These are phyloP conservation scores for Mortierella sp. DNA, from an alignment of 371 early-diverging fungal genomes.

Conservation along the genomic window DNA sequence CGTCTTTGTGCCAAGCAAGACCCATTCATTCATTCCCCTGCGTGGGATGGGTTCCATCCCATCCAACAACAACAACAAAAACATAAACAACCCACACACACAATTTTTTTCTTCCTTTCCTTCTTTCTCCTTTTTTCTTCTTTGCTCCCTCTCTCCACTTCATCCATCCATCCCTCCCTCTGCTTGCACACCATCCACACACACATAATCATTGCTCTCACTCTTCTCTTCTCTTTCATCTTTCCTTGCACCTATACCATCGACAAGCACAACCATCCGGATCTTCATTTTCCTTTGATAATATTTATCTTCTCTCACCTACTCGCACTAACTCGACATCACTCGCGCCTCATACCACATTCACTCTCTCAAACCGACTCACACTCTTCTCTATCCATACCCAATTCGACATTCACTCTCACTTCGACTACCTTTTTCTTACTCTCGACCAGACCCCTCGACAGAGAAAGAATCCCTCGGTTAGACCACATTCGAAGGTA, in stretches of 20 bases:
- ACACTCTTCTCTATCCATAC: not conserved
- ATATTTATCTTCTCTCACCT: too few relatives aligned
- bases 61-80: too few relatives aligned
- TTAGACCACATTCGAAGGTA: not conserved
- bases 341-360: too few relatives aligned
- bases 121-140: not conserved
- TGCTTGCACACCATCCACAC: conserved; percentile 12
- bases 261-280: not conserved
- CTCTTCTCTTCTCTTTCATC: not conserved
- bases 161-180: not conserved
- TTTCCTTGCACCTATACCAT: not conserved
- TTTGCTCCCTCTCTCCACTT: not conserved
- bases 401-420: not conserved
- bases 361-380: not conserved
- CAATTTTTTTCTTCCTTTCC: not conserved
- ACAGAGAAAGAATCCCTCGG: not conserved
- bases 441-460: not conserved
- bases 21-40: not conserved
- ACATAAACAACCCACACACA: too few relatives aligned
- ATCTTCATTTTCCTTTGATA: too few relatives aligned
- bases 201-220: not conserved
- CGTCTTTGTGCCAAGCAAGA: too few relatives aligned
- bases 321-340: not conserved
- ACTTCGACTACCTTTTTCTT: not conserved
- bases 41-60: not conserved